Percentiles rank a stretch among this genome's conserved stretches.
Conservation (phyloP, 2,329 filamentous ascomycete genomes). For the Penicillium vulpinum region DNA sequence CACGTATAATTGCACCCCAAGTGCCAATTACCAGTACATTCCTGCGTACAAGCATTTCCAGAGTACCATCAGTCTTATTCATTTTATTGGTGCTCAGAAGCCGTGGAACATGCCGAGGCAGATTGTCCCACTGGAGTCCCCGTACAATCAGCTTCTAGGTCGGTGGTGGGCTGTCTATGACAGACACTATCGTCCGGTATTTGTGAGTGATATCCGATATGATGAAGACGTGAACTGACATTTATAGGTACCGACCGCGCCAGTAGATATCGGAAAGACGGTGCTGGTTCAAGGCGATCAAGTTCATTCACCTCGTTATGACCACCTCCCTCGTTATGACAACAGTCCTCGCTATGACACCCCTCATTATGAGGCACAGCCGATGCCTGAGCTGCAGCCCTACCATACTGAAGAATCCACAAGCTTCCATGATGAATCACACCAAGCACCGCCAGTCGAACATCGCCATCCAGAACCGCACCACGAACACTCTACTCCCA, state of each 20-base stretch:
- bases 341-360: not conserved
- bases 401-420: constrained; percentile 2
- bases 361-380: not conserved
- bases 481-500: not conserved
- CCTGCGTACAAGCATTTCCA: constrained; percentile 94
- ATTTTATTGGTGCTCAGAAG: constrained; percentile 91
- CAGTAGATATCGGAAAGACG: not conserved
- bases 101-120: constrained; percentile 71
- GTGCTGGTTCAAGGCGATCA: not conserved
- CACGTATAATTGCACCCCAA: constrained; percentile 95
- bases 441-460: constrained; percentile 4
- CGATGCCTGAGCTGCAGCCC: not conserved
- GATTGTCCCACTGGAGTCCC: constrained; percentile 36
- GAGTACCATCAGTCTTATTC: constrained; percentile 82
- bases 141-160: constrained; percentile 77
- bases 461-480: not conserved
- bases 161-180: constrained; percentile 97
- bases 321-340: not conserved
- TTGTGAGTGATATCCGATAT: constrained; percentile 13
- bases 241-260: not conserved
- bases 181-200: constrained; percentile 66
- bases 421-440: not conserved
- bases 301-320: not conserved
- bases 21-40: constrained; percentile 94
- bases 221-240: not conserved